phyloP scores from a whole-genome alignment of 768 basidiomycete genomes.

The Auricularia heimuer region DNA sequence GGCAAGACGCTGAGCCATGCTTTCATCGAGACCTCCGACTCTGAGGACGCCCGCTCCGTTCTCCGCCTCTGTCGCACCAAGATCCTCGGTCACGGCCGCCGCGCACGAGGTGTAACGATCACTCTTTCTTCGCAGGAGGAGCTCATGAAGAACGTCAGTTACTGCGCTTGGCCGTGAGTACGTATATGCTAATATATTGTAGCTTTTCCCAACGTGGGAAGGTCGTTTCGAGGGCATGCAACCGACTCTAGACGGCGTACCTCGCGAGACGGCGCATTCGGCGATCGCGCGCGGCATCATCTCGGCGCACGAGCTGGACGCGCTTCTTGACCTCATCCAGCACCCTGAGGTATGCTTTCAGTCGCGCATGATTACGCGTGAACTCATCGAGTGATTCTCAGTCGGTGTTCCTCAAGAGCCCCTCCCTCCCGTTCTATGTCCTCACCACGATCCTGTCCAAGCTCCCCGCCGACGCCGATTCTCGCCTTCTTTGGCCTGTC shows the following conservation, averaged over 20 bases:
- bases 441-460: constrained; percentile 24
- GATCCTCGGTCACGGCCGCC: constrained; percentile 61
- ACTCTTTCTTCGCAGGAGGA: constrained; percentile 74
- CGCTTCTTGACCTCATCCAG: constrained; percentile 58
- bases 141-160: constrained; percentile 65
- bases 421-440: constrained; percentile 72
- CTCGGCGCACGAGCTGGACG: constrained; percentile 55
- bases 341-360: constrained; percentile 40
- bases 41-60: constrained; percentile 32
- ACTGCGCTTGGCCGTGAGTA: constrained; percentile 5
- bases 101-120: constrained; percentile 76
- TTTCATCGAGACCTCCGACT: constrained; percentile 55
- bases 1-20: constrained; percentile 83
- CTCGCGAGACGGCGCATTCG: constrained; percentile 45
- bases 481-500: not conserved
- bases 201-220: constrained; percentile 77
- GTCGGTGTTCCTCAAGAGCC: constrained; percentile 76
- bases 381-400: constrained; percentile 29
- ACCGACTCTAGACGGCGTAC: constrained; percentile 58
- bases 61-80: constrained; percentile 31
- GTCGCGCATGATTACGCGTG: constrained; percentile 3
- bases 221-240: constrained; percentile 57
- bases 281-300: constrained; percentile 57
- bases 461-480: not conserved
- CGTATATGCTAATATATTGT: constrained; percentile 1